phyloP scores from a whole-genome alignment of 176 grass and related monocot species.

The Ensete glaucum region DNA sequence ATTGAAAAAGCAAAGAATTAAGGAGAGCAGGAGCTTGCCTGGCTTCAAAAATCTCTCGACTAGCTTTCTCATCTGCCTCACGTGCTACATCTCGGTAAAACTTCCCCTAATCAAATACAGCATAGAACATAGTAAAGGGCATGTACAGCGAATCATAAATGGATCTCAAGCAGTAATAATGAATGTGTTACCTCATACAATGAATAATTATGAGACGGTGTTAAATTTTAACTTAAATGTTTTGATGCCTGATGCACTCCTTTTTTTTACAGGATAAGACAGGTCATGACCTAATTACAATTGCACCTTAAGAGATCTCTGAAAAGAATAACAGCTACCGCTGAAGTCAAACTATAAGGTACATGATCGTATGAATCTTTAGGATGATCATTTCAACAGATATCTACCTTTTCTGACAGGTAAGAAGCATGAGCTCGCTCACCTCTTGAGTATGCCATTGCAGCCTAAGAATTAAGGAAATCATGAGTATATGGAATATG shows the following conservation, averaged over 20 bases:
- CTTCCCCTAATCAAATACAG: conserved; percentile 51
- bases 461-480: conserved; percentile 53
- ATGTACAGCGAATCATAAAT: neutral
- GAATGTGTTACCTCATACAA: too few species aligned
- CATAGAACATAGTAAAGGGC: neutral
- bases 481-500: conserved; percentile 17
- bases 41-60: conserved; percentile 66
- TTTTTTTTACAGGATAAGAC: neutral
- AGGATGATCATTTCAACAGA: neutral
- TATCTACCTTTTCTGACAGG: conserved; percentile 71
- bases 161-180: neutral
- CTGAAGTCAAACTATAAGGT: too few species aligned
- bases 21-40: conserved; percentile 34
- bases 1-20: neutral
- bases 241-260: too few species aligned
- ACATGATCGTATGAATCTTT: neutral
- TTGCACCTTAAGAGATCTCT: neutral
- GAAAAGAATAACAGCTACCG: neutral
- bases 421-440: conserved; percentile 59
- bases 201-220: too few species aligned
- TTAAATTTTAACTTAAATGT: too few species aligned
- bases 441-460: conserved; percentile 68
- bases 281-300: neutral
- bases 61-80: conserved; percentile 62
- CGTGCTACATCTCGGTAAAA: conserved; percentile 67